Evolutionary conservation across 116 monocot genomes (phyloP).

Genomic region (Phalaenopsis hybrid): DNA sequence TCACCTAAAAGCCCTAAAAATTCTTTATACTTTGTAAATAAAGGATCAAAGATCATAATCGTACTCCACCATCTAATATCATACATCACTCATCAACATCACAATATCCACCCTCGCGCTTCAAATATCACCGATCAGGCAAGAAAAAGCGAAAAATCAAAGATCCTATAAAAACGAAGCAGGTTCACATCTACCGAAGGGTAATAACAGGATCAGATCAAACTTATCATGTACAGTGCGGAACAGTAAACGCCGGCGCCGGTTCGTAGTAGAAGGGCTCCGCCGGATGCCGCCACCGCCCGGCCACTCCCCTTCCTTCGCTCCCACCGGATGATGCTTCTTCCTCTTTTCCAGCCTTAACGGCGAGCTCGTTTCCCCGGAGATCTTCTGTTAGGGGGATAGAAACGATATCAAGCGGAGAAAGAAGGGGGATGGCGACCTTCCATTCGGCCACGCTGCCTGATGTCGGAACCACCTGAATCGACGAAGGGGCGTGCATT

Average conservation of each 20-base stretch:
- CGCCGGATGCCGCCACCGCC: slow-evolving; percentile 10
- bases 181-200: not conserved
- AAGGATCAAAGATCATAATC: too few species aligned
- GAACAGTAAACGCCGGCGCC: slow-evolving; percentile 1
- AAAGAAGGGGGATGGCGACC: slow-evolving; percentile 59
- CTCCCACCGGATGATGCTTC: not conserved
- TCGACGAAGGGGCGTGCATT: slow-evolving; percentile 72
- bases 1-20: too few species aligned
- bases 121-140: not conserved
- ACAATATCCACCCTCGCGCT: not conserved
- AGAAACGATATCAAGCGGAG: slow-evolving; percentile 38
- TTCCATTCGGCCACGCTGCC: slow-evolving; percentile 37
- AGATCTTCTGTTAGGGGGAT: slow-evolving; percentile 4
- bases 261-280: slow-evolving; percentile 18
- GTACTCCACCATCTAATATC: not conserved
- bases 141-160: not conserved
- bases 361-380: not conserved
- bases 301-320: not conserved
- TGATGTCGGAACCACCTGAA: slow-evolving; percentile 30
- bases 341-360: not conserved
- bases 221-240: slow-evolving; percentile 9
- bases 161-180: not conserved
- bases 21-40: too few species aligned
- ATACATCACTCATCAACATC: not conserved
- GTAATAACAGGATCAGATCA: not conserved